Base-by-base conservation (phyloP, 139 green algal species). In the Coccomyxa sp. region DNA sequence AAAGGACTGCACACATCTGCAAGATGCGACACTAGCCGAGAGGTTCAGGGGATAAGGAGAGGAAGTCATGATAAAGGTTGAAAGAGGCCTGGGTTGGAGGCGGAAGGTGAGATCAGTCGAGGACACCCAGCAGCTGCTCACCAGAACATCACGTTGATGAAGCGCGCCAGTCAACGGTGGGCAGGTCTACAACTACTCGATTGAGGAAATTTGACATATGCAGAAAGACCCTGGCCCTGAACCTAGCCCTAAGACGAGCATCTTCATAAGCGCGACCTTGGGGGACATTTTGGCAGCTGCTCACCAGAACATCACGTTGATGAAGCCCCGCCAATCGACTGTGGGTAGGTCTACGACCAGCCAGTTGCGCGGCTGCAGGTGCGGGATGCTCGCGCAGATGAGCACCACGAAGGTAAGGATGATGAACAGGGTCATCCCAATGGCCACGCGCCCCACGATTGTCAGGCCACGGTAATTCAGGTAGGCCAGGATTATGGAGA, bases 91-190 rank as follows among this genome's bases (percentile, higher is more conserved):
- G n/a, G n/a, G n/a, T n/a, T n/a, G n/a, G n/a, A n/a, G n/a, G n/a
- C n/a, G n/a, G n/a, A n/a, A n/a, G n/a, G n/a, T n/a, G n/a, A n/a
- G n/a, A n/a, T n/a, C n/a, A n/a, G n/a, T n/a, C n/a, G n/a, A n/a
- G n/a, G n/a, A n/a, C n/a, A n/a, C n/a, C n/a, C n/a, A n/a, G 50
- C 2, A 64, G 64, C n/a, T 31, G 36, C 84, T 39, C 77, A 91
- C 95, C 95, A 99, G 86, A 99, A 99, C 89, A 99, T 96, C 72
- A 96, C 90, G 81, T 98, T 97, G 16, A 99, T 69, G 79, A 94
- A 98, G 24, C 87, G 31, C 83, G 41, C 95, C 94, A 98, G n/a
- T 94, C 39, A 70, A 97, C 89, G 0, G 35, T 76, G 1, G 75
- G 40, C 79, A 68, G 85, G 68, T 95, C 88, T 69, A 90, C 55